Percentiles rank a stretch among this genome's conserved stretches.
Evolutionary conservation across 331 rosid genomes (phyloP).

Genomic region (Cydonia oblonga): DNA sequence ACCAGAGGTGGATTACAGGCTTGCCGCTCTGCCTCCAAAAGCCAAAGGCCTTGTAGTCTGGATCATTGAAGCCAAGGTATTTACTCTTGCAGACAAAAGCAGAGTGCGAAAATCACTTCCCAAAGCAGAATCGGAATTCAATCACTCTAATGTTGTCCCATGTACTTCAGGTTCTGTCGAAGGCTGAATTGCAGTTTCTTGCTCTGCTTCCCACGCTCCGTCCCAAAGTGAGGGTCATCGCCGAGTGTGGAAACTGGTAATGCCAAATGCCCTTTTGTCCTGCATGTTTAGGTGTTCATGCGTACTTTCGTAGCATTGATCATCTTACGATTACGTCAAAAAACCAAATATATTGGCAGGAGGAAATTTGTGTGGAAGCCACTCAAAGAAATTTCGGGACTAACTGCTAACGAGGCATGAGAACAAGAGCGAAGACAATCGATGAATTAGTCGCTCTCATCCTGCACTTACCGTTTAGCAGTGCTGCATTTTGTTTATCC

Average conservation of each 20-base stretch:
- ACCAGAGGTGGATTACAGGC: constrained; percentile 90
- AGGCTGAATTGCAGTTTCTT: constrained; percentile 86
- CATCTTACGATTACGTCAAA: background rate
- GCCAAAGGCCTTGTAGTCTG: constrained; percentile 86
- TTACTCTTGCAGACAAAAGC: background rate
- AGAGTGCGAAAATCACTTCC: background rate
- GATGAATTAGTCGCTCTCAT: background rate
- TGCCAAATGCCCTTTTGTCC: background rate
- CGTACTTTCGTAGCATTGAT: background rate
- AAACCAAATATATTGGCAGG: constrained; percentile 27
- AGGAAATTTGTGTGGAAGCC: constrained; percentile 87
- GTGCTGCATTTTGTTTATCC: background rate
- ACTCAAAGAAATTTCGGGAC: constrained; percentile 69
- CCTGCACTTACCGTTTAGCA: background rate
- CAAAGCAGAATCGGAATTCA: background rate
- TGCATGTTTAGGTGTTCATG: background rate
- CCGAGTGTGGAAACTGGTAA: constrained; percentile 93
- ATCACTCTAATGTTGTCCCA: background rate
- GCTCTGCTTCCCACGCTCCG: constrained; percentile 74
- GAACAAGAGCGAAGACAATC: background rate
- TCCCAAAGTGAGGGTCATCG: constrained; percentile 89
- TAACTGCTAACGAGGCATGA: constrained; percentile 27
- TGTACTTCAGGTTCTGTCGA: constrained; percentile 59
- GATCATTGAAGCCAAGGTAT: constrained; percentile 91
- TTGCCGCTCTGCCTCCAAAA: constrained; percentile 73